Base-by-base conservation (phyloP, 169 alveolate genomes). In the Cryptosporidium ryanae region DNA sequence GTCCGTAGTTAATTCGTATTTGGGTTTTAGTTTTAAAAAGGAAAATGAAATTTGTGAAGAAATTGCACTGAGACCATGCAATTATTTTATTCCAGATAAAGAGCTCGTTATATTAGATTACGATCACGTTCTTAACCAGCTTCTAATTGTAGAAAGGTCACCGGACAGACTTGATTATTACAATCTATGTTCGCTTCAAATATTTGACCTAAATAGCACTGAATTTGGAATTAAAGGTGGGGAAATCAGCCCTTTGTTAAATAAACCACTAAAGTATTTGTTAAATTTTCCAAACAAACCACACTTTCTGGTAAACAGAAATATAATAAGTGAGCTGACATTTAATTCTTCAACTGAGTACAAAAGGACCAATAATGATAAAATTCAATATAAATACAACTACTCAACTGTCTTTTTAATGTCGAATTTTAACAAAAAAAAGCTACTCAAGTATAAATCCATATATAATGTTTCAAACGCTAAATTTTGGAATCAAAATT, bases 101-200 rank as follows among this genome's bases (percentile, higher is more conserved):
- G 87, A 76, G 27, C 54, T 76, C 21, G 71, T 76, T 21, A 17
- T 76, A 46, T 59, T 76, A 46, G 87, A 76, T 34, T 76, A 61
- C 7, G 87, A 76, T 25, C 46, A 27, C 38, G 10, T 59, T 27
- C 23, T 25, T 61, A 76, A 61, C 4, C 76, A 59, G 8, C 5
- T 76, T 7, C 21, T 76, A 18, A 32, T 46, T n/a, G 71, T 76
- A 32, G 87, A 76, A 48, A 76, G 87, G 44, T 76, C 87, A 1
- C 87, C 87, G 8, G 87, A 76, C 5, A 76, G 87, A 76, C 54
- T 76, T 2, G 76, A 76, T 50, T 61, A 76, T 46, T 76, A 38
- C 59, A 48, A 43, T 8, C 27, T 76, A 18, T 76, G 87, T 46
- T 76, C 87, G 59, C 59, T 76, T 8, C 71, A 76, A 18, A n/a